phyloP scores from a whole-genome alignment of 2,329 filamentous ascomycete genomes.

The Chaetomium globosum region DNA sequence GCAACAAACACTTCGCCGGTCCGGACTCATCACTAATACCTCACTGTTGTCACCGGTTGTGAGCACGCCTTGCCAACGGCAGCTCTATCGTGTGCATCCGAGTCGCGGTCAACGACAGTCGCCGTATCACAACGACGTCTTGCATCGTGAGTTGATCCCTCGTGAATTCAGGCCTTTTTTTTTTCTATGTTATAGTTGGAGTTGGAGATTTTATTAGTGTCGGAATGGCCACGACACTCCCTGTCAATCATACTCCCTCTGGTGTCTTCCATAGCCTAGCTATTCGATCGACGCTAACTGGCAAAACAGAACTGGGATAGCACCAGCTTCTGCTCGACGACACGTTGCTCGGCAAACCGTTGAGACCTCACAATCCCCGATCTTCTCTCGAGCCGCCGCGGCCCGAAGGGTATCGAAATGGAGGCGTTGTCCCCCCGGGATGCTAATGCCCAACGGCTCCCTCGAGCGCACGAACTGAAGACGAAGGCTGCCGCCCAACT shows the following conservation, averaged over 20 bases:
- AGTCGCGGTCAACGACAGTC: not conserved
- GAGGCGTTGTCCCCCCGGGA: slow-evolving; percentile 68
- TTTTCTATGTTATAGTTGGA: too few relatives aligned
- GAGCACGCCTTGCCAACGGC: not conserved
- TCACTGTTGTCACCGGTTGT: slow-evolving; percentile 2
- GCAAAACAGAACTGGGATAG: not conserved
- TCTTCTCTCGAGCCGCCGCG: slow-evolving; percentile 29
- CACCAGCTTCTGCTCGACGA: not conserved
- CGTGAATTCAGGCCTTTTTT: not conserved
- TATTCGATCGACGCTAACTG: not conserved
- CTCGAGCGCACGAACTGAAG: slow-evolving; percentile 56
- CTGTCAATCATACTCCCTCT: too few relatives aligned
- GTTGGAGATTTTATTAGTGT: too few relatives aligned
- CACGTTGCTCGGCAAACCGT: not conserved
- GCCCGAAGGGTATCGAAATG: slow-evolving; percentile 57
- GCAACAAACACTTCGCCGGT: slow-evolving; percentile 16
- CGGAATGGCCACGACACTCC: too few relatives aligned
- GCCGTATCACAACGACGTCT: not conserved
- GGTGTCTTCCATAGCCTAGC: too few relatives aligned
- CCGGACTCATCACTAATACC: slow-evolving; percentile 3
- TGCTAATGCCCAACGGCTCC: slow-evolving; percentile 59
- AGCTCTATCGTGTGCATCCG: not conserved
- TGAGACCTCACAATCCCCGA: not conserved
- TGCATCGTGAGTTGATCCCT: not conserved
- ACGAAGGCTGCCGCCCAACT: slow-evolving; percentile 55